A percentile compares a stretch with the other conserved stretches of the same genome.
Evolutionary conservation across 768 basidiomycete genomes (phyloP).

Genomic region (Leccinum sublutescens): DNA sequence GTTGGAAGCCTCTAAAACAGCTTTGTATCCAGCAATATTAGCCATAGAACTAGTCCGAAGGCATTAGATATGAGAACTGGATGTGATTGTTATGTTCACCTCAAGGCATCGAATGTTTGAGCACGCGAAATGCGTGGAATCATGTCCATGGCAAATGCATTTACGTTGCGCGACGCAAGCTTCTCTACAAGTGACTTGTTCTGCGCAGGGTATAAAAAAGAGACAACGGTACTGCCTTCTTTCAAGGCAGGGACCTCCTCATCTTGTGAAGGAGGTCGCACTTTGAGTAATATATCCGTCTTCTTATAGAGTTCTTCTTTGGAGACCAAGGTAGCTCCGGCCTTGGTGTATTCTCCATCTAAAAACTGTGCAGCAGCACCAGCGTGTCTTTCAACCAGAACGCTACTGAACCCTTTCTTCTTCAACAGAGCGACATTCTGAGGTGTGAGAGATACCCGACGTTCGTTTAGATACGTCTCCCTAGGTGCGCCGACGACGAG

Average conservation of each 20-base stretch:
- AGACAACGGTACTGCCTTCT: constrained; percentile 76
- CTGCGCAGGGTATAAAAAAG: constrained; percentile 81
- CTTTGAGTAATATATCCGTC: constrained; percentile 83
- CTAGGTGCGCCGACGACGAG: constrained; percentile 75
- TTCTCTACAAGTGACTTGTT: constrained; percentile 73
- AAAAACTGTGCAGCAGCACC: constrained; percentile 75
- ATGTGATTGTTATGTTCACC: constrained; percentile 40
- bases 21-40: constrained; percentile 94
- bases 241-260: constrained; percentile 64
- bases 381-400: constrained; percentile 72
- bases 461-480: constrained; percentile 75
- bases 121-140: constrained; percentile 90
- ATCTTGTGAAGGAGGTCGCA: constrained; percentile 67
- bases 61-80: constrained; percentile 1
- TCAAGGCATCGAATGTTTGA: constrained; percentile 86
- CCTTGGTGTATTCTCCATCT: constrained; percentile 75
- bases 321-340: constrained; percentile 77
- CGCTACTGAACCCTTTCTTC: constrained; percentile 78
- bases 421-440: constrained; percentile 69
- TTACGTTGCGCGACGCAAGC: constrained; percentile 63
- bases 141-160: constrained; percentile 87
- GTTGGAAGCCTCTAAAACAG: constrained; percentile 86
- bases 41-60: constrained; percentile 70
- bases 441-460: constrained; percentile 79
- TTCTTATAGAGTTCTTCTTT: constrained; percentile 63